These are phyloP conservation scores for Phytopythium helicoides DNA, from an alignment of 352 stramenopile species.

Conservation along the genomic window DNA sequence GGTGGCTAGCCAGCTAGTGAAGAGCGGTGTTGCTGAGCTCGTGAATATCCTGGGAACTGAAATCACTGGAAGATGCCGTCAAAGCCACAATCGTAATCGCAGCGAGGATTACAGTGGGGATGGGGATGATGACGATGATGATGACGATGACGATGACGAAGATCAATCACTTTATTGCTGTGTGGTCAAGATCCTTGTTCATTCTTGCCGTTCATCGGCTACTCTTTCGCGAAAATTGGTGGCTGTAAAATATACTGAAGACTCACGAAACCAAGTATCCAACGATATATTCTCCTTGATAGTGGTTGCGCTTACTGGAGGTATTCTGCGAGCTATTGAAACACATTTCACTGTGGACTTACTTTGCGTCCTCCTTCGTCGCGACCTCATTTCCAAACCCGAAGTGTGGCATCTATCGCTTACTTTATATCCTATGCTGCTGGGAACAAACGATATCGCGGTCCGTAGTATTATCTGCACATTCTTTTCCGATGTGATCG, in stretches of 20 bases:
- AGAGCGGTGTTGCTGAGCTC: slow-evolving; percentile 43
- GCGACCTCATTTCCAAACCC: slow-evolving; percentile 40
- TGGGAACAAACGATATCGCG: slow-evolving; percentile 25
- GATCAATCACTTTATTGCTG: slow-evolving; percentile 70
- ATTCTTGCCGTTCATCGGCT: slow-evolving; percentile 63
- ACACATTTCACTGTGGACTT: slow-evolving; percentile 67
- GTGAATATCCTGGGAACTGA: slow-evolving; percentile 48
- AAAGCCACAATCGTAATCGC: too few relatives aligned
- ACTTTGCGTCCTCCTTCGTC: slow-evolving; percentile 55
- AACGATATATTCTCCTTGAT: slow-evolving; percentile 50
- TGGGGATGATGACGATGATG: slow-evolving; percentile 27
- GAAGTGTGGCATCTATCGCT: slow-evolving; percentile 56
- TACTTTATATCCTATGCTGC: slow-evolving; percentile 42
- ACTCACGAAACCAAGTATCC: slow-evolving; percentile 18
- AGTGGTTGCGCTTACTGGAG: slow-evolving; percentile 20
- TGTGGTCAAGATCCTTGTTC: slow-evolving; percentile 72
- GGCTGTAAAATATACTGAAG: slow-evolving; percentile 14
- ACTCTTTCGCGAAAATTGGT: slow-evolving; percentile 57
- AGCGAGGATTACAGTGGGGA: slow-evolving; percentile 6
- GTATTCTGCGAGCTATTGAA: slow-evolving; percentile 40
- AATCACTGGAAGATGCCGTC: slow-evolving; percentile 27
- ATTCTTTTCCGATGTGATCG: slow-evolving; percentile 66
- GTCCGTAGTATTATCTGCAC: slow-evolving; percentile 53
- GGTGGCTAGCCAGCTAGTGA: slow-evolving; percentile 56
- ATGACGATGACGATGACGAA: slow-evolving; percentile 46